These are phyloP conservation scores for Amanita phalloides DNA, from an alignment of 768 basidiomycete genomes.

Conservation along the genomic window DNA sequence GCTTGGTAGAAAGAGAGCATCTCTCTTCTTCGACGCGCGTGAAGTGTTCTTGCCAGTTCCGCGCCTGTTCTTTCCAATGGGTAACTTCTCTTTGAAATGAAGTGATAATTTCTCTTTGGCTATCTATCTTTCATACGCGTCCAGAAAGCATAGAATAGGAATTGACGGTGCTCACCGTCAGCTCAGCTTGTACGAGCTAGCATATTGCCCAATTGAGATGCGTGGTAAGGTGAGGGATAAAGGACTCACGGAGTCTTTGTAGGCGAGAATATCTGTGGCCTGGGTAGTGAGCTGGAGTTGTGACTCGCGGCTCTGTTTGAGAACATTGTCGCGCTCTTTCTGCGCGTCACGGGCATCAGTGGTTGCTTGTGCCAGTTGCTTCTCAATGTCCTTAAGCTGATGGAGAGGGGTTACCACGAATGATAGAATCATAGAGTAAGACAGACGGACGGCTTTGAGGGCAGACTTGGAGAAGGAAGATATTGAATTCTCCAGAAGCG, in stretches of 20 bases:
- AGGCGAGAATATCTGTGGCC: constrained; percentile 29
- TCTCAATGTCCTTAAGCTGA: constrained; percentile 47
- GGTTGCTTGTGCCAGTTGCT: constrained; percentile 38
- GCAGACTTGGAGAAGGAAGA: constrained; percentile 18
- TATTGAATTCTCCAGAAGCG: constrained; percentile 19
- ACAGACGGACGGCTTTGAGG: constrained; percentile 17
- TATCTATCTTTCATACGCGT: constrained; percentile 30
- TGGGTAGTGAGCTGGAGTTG: constrained; percentile 36
- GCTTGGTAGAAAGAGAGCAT: constrained; percentile 39
- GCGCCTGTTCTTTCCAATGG: constrained; percentile 70
- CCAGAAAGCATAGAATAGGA: background rate
- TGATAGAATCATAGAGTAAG: background rate
- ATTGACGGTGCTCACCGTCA: constrained; percentile 30
- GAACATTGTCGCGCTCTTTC: constrained; percentile 34
- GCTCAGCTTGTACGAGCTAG: constrained; percentile 45
- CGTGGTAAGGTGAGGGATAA: constrained; percentile 5
- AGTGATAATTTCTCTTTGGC: constrained; percentile 49
- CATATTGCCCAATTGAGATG: background rate
- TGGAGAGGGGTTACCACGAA: background rate
- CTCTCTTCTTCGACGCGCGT: constrained; percentile 64
- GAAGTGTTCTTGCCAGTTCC: constrained; percentile 76
- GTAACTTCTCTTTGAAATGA: constrained; percentile 53
- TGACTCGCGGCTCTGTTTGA: constrained; percentile 32
- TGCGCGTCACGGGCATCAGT: constrained; percentile 36
- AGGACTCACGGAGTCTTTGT: constrained; percentile 32